Evolutionary conservation across 2,329 filamentous ascomycete species (phyloP).

Genomic region (Dactylonectria macrodidyma): DNA sequence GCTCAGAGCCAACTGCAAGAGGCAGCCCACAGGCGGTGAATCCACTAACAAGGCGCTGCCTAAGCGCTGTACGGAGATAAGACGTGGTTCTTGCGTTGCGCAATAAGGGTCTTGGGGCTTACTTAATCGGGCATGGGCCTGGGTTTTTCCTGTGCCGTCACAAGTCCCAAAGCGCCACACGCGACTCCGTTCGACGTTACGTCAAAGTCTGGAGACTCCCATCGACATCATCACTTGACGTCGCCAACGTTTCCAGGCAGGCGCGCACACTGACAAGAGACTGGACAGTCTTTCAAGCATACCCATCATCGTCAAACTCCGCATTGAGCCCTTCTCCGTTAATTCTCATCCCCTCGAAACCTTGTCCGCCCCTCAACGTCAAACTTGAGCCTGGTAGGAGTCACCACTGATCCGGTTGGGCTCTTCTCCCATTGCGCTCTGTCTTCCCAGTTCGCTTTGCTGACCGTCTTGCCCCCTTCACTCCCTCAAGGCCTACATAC

Average conservation of each 20-base stretch:
- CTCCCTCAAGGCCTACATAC: conserved; percentile 36
- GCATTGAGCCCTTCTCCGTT: neutral
- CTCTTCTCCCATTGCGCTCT: conserved; percentile 55
- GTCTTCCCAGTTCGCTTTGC: conserved; percentile 50
- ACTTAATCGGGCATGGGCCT: conserved; percentile 40
- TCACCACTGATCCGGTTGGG: conserved; percentile 61
- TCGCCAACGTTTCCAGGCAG: neutral
- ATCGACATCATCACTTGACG: conserved; percentile 8
- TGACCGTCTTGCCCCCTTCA: conserved; percentile 52
- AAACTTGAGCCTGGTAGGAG: conserved; percentile 52
- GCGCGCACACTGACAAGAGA: neutral
- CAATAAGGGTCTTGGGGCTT: conserved; percentile 46
- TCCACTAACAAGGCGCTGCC: conserved; percentile 26
- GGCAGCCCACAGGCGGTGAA: conserved; percentile 20
- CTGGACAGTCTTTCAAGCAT: neutral
- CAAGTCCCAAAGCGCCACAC: conserved; percentile 1
- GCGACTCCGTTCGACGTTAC: conserved; percentile 25
- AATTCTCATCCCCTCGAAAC: conserved; percentile 3
- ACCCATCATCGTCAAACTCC: neutral
- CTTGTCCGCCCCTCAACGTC: conserved; percentile 36
- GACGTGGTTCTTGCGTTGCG: conserved; percentile 30
- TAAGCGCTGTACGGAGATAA: conserved; percentile 11
- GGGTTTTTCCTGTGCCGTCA: conserved; percentile 35
- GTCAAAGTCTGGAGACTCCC: conserved; percentile 30
- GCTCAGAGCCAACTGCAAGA: conserved; percentile 17